Conservation (phyloP, 257 asterid species). For the Solanum pennellii region DNA sequence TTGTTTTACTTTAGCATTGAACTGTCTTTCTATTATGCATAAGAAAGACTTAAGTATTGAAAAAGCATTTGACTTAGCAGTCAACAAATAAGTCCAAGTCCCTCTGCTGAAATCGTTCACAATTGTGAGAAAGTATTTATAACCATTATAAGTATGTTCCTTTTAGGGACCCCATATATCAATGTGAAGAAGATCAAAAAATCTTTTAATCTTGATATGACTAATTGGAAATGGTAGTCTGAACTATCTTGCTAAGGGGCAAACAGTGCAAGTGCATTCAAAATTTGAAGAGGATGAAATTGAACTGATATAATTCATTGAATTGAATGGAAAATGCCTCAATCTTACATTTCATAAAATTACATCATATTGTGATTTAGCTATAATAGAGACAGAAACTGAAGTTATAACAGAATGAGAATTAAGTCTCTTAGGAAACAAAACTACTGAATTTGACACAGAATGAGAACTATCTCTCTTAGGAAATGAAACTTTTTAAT, state of each 20-base stretch:
- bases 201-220: neutral
- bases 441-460: neutral
- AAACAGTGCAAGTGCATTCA: too few species aligned
- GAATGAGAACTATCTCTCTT: neutral
- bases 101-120: too few species aligned
- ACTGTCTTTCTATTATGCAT: too few species aligned
- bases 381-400: neutral
- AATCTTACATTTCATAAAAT: too few species aligned
- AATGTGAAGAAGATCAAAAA: too few species aligned
- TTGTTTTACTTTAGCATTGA: too few species aligned
- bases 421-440: neutral
- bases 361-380: neutral
- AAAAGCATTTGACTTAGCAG: neutral
- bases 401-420: neutral
- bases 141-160: neutral
- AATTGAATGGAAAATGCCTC: neutral
- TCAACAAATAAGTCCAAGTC: neutral
- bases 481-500: neutral
- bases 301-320: neutral
- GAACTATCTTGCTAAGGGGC: neutral
- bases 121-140: neutral
- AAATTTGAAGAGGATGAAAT: too few species aligned
- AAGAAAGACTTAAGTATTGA: too few species aligned
- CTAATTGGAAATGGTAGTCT: neutral
- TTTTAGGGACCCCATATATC: neutral